These are phyloP conservation scores for Macrocybe gigantea DNA, from an alignment of 768 basidiomycete genomes.

Conservation along the genomic window DNA sequence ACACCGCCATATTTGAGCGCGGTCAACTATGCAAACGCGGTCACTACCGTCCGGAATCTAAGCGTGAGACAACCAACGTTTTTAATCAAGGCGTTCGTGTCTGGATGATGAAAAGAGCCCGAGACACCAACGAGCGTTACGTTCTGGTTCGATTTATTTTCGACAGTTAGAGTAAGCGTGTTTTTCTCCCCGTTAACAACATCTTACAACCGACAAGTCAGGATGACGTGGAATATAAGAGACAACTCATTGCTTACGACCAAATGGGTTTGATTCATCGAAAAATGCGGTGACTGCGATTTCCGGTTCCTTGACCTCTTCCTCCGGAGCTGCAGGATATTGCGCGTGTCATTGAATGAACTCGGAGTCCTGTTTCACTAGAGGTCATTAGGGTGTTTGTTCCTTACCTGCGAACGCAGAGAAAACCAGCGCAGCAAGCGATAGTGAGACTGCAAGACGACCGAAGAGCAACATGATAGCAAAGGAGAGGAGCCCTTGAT, in stretches of 20 bases:
- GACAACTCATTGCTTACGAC: slow-evolving; percentile 45
- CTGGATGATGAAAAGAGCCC: slow-evolving; percentile 64
- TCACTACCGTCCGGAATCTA: too few species aligned
- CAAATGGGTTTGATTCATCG: slow-evolving; percentile 68
- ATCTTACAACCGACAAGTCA: slow-evolving; percentile 37
- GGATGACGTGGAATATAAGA: slow-evolving; percentile 1
- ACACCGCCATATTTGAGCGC: slow-evolving; percentile 55
- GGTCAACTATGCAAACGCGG: too few species aligned
- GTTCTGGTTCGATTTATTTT: slow-evolving; percentile 73
- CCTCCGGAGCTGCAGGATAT: slow-evolving; percentile 14
- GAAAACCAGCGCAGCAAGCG: slow-evolving; percentile 9
- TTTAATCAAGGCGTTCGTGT: slow-evolving; percentile 59
- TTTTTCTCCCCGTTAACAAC: slow-evolving; percentile 83
- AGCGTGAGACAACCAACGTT: slow-evolving; percentile 40
- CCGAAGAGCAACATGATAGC: slow-evolving; percentile 14
- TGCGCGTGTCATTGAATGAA: not conserved
- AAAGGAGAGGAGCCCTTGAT: not conserved
- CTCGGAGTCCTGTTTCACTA: not conserved
- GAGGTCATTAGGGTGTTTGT: slow-evolving; percentile 4
- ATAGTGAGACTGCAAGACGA: slow-evolving; percentile 8
- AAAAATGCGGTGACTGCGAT: slow-evolving; percentile 52
- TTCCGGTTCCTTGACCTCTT: slow-evolving; percentile 43
- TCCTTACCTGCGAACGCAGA: slow-evolving; percentile 14
- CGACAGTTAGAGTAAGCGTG: slow-evolving; percentile 54
- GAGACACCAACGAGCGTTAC: slow-evolving; percentile 60